A percentile compares a stretch with the other conserved stretches of the same genome.
These are phyloP conservation scores for Cenococcum geophilum DNA, from an alignment of 495 filamentous ascomycete species.

Conservation along the genomic window DNA sequence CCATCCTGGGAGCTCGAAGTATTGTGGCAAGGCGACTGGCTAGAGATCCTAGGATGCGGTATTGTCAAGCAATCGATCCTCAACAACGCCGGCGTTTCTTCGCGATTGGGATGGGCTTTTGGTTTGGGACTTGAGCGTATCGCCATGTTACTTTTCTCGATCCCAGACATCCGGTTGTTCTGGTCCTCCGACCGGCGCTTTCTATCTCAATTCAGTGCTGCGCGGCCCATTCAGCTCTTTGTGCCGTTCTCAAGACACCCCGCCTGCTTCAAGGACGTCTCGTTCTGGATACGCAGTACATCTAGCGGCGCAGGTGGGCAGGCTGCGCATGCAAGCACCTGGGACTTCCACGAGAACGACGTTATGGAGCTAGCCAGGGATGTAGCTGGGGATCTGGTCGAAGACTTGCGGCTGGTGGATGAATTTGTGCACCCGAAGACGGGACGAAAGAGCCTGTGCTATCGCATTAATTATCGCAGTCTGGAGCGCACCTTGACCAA, in stretches of 20 bases:
- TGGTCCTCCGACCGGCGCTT: slow-evolving; percentile 86
- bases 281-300: slow-evolving; percentile 70
- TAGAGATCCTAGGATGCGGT: slow-evolving; percentile 92
- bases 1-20: slow-evolving; percentile 96
- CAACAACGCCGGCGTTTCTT: slow-evolving; percentile 65
- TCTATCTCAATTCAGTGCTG: slow-evolving; percentile 61
- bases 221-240: slow-evolving; percentile 58
- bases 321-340: background rate
- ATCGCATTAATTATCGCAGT: slow-evolving; percentile 85
- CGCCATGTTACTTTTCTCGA: slow-evolving; percentile 92
- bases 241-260: slow-evolving; percentile 85
- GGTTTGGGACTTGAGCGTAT: slow-evolving; percentile 89
- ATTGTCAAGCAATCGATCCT: slow-evolving; percentile 76
- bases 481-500: slow-evolving; percentile 84
- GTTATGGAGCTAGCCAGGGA: slow-evolving; percentile 88
- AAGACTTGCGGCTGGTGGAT: slow-evolving; percentile 78
- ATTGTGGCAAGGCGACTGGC: slow-evolving; percentile 89
- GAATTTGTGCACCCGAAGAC: slow-evolving; percentile 88
- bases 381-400: slow-evolving; percentile 72
- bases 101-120: slow-evolving; percentile 88
- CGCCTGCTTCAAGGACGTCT: slow-evolving; percentile 79
- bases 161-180: slow-evolving; percentile 96
- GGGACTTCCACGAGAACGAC: slow-evolving; percentile 81
- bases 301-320: slow-evolving; percentile 17
- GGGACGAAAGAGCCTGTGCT: slow-evolving; percentile 75